Evolutionary conservation across 2,329 filamentous ascomycete species (phyloP), one percentile per base, ranked within the genome.

Genomic region (Aspergillus unguis): DNA sequence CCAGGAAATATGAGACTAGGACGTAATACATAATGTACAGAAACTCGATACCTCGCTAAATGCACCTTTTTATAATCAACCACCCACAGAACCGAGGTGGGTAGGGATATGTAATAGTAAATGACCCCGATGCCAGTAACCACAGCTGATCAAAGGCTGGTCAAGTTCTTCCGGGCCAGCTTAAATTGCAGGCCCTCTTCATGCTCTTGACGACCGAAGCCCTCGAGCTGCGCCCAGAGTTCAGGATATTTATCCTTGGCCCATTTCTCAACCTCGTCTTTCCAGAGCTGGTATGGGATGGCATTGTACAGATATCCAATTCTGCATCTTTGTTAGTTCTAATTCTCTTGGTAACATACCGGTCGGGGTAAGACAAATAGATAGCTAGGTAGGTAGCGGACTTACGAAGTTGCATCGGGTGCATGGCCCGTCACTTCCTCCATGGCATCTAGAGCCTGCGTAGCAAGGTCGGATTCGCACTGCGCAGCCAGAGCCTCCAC

Each of bases 231-330:
- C 8, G 73, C 74, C 91, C 90, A 96, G 5, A 82, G 73, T 7
- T 81, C 76, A 0, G 87, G 84, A 68, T 89, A 90, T 40, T 80
- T 78, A 44, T 80, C 71, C 60, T 80, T 80, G 2, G 87, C 87
- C 90, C 90, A 96, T 11, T 79, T 75, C 66, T 91, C 85, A 52
- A 95, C 86, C 35, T 83, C 76, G 4, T 80, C 75, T 68, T 94
- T 90, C 62, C 84, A 79, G 48, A 80, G 78, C 54, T 81, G 79
- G 53, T 80, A 83, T 2, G 83, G 84, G 2, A 90, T 79, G 7
- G 84, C 85, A 62, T 92, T 94, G 70, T 89, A 90, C 53, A 90
- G 78, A 27, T 86, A 81, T 11, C 85, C 90, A 44, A 96, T 76
- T 29, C 89, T 91, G 51, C 6, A 46, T 36, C 3, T 3, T 26